Evolutionary conservation across 192 early-diverging fungal genomes (phyloP), one percentile per base, ranked within the genome.

Genomic region (Kickxella alabastrina): DNA sequence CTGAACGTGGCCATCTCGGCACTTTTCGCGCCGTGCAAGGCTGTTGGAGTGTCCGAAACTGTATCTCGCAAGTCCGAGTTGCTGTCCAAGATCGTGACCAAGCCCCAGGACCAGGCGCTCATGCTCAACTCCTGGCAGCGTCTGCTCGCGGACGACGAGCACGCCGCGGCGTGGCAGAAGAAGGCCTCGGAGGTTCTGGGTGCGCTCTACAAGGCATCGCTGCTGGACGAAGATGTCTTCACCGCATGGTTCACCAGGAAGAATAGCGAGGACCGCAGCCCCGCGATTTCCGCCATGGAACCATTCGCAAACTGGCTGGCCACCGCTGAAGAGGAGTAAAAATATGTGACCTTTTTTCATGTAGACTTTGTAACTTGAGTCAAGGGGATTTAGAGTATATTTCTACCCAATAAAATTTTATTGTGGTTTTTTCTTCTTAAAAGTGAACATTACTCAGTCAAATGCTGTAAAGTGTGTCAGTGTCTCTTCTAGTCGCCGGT

Each of bases 261-360:
- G 26, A 83, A 82, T 37, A 59, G 73, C 40, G 48, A 71, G 1
- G 55, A 50, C 31, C 41, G 52, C 39, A 52, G 54, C 6, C 68
- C 70, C 7, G 81, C 77, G 13, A 60, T 70, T 10, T 65, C 62
- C 22, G 81, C 83, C 12, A 58, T 92, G 39, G 84, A 82, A 58
- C 81, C 87, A 43, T 89, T 93, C 65, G 70, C 88, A 35, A 71
- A 83, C 45, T 93, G 91, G 91, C 63, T 92, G 23, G 79, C 75
- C 25, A 87, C 87, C 39, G 88, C 87, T 2, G 90, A 92, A 54
- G 90, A 92, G 50, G 90, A 92, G 68, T 85, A 87, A 14, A 10
- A 14, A 29, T 6, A 36, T 3, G 14, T 3, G 37, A 17, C 31
- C 3, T 19, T 25, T 24, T 24, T 44, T 23, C 15, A 15, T 12